Evolutionary conservation across 345 rosid species (phyloP), one percentile per base, ranked within the genome.

Genomic region (Salix viminalis): DNA sequence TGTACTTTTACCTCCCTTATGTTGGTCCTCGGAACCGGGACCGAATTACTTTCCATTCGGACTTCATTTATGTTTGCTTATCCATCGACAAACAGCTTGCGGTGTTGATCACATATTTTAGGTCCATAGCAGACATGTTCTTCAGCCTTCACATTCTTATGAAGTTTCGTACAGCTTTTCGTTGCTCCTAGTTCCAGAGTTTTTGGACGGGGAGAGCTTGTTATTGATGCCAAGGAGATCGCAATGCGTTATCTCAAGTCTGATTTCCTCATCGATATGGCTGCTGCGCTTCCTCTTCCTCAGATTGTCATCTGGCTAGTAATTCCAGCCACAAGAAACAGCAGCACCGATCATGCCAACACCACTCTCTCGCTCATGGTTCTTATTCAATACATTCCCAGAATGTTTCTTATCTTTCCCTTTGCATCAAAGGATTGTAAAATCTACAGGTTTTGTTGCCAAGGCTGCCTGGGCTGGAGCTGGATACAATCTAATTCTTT

Each of bases 161-260:
- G 90, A 91, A 96, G 86, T 96, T 96, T 60, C 85, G 97, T 74
- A 96, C 97, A 0, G 97, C 92, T 2, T 96, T 89, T 56, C n/a
- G 89, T 92, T 6, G 90, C 98, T 0, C 86, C 97, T 16, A 92
- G 81, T 64, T 91, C 97, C 26, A 79, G 92, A 34, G 94, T 89
- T 50, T 93, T 96, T 44, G 97, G 98, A 13, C 87, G 91, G 0
- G 97, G 98, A 6, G 99, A 93, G 79, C 90, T 96, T 5, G 98
- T 91, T 24, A 93, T 84, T 96, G 99, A 93, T 74, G 76, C 94
- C 1, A 81, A 65, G 71, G 90, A 90, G 87, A 96, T 93, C 66
- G 87, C 96, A 14, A 78, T 34, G 79, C 84, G 90, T 48, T 96
- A 93, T 75, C 76, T 96, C 70, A 87, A 75, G 82, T 70, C 88